phyloP scores from a whole-genome alignment of 2,329 filamentous ascomycete species.

The Neopestalotiopsis sp. region DNA sequence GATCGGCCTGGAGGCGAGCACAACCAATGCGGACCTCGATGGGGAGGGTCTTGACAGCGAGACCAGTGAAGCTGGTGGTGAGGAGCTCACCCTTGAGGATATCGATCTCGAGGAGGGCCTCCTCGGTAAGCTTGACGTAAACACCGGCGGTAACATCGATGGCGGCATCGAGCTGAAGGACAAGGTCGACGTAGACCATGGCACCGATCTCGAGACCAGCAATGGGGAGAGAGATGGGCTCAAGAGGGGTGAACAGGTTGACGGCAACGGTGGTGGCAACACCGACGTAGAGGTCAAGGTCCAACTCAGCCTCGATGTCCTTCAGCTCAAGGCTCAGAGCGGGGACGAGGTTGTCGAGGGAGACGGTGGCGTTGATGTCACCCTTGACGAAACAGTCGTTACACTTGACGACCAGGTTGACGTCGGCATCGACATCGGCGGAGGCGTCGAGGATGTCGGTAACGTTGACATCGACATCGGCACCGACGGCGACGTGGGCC shows the following conservation, averaged over 20 bases:
- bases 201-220: constrained; percentile 51
- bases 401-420: constrained; percentile 45
- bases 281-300: constrained; percentile 51
- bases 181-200: constrained; percentile 56
- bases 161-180: constrained; percentile 52
- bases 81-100: constrained; percentile 51
- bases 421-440: constrained; percentile 30
- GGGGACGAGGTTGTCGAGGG: constrained; percentile 46
- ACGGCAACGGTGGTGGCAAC: constrained; percentile 55
- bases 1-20: constrained; percentile 52
- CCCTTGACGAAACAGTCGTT: constrained; percentile 57
- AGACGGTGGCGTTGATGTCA: constrained; percentile 49
- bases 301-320: constrained; percentile 56
- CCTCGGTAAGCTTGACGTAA: constrained; percentile 56
- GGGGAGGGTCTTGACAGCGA: constrained; percentile 51
- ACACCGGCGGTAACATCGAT: constrained; percentile 59
- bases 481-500: constrained; percentile 21
- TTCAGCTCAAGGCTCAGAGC: constrained; percentile 52
- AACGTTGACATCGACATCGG: constrained; percentile 38
- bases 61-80: constrained; percentile 54
- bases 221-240: constrained; percentile 48
- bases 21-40: constrained; percentile 51
- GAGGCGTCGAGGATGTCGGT: constrained; percentile 38
- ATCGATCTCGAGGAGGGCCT: constrained; percentile 46
- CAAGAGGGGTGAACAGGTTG: constrained; percentile 53